Base-by-base conservation (phyloP, 2,329 filamentous ascomycete species). In the Botrytis byssoidea region DNA sequence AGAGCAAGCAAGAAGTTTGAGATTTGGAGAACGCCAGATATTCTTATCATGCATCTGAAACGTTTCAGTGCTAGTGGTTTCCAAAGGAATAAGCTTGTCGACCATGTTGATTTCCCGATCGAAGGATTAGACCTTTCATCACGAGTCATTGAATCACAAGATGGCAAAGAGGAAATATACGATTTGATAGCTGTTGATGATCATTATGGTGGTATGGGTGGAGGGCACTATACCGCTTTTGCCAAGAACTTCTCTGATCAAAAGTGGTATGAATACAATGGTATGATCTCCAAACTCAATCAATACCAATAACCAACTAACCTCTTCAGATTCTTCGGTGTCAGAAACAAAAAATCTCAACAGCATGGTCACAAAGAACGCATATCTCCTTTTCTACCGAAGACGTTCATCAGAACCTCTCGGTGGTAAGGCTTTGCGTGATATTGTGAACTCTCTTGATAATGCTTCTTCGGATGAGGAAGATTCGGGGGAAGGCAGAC, bases 201-300 rank as follows among this genome's bases (percentile, higher is more conserved):
- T 81, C 96, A 99, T 82, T 97, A 92, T 81, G 96, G 96, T 75
- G 94, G 94, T 44, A 88, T 99, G 55, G 94, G 94, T 74, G 96
- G 96, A 60, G 96, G 96, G 0, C 96, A 99, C 83, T 99, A 99
- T 84, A 98, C 95, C 32, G 96, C 96, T 42, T 95, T 91, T 82
- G 95, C 94, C 57, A 95, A 94, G 85, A 98, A 97, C 82, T 98
- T 97, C 83, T 86, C 93, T 75, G 94, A 97, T 79, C 88, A 88
- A 73, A 87, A 92, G 82, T 99, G 96, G 96, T 98, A 98, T 82
- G 93, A 97, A 78, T 98, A 97, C 82, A 98, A 99, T 82, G 95
- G 95, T 96, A 86, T 83, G 91, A 83, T 10, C 9, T 7, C 12
- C 29, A 32, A 32, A 64, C 35, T 32, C n/a, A 51, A 9, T 65